Evolutionary conservation across 306 rosid genomes (phyloP), one percentile per base, ranked within the genome.

Genomic region (Arachis hypogaea): DNA sequence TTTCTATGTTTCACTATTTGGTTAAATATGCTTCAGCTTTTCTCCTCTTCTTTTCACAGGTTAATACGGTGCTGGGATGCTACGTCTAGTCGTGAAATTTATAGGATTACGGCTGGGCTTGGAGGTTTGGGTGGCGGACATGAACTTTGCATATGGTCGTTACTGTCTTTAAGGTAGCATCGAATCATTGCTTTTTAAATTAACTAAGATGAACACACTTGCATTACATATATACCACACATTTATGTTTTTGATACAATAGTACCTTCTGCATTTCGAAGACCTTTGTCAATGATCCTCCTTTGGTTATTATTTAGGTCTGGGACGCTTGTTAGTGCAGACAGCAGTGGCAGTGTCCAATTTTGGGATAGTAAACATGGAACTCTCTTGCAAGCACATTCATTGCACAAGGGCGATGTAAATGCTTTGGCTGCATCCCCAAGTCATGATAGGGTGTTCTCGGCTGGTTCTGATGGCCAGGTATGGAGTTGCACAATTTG

Each of bases 391-490:
- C 98, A 90, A 80, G 87, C 86, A 7, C 92, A 89, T 80, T 78
- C 99, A 11, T 61, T 80, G 65, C 99, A 95, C 85, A 90, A 92
- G 73, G 99, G 99, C 59, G 92, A 88, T 73, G 98, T 81, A 60
- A 86, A 90, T 73, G 92, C 92, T 7, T 83, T 95, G 73, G 98
- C 96, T 69, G 98, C 88, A 6, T 76, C 97, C 14, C 99, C 99
- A 33, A 84, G 86, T 77, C 96, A 95, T 66, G 85, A 83, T 70
- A 78, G 91, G 83, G 90, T 95, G 68, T 95, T 84, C 69, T 95
- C 99, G 63, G 93, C 97, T n/a, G 99, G 99, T 67, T 84, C 99
- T 22, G 99, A 95, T 85, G 99, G 99, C 76, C 86, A 95, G 99
- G 99, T 95, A 87, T 59, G 11, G 61, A 50, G 76, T 69, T 78